Evolutionary conservation across 2,329 filamentous ascomycete genomes (phyloP).

Genomic region (Aurifilum marmelostoma): DNA sequence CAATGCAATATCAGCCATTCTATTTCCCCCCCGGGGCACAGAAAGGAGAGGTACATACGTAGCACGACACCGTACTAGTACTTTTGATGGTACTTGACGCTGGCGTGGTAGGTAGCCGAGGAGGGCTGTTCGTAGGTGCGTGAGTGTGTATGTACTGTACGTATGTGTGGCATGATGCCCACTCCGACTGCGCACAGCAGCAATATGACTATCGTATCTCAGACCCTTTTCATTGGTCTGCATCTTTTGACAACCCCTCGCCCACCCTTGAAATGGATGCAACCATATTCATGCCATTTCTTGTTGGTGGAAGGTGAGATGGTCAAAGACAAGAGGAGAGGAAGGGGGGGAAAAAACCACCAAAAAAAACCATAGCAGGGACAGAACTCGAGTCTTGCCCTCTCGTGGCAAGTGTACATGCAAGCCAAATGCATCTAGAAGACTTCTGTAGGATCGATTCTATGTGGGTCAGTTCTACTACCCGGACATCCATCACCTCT

Average conservation of each 20-base stretch:
- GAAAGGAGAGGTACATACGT: neutral
- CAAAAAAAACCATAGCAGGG: too few species aligned
- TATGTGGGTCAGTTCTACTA: neutral
- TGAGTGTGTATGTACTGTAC: too few species aligned
- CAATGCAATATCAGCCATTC: neutral
- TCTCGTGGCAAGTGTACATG: constrained; percentile 3
- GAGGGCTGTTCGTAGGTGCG: too few species aligned
- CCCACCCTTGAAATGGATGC: neutral
- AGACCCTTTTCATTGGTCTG: neutral
- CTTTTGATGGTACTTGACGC: too few species aligned
- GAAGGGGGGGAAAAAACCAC: neutral
- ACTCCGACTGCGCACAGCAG: neutral
- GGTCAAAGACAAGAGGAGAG: neutral
- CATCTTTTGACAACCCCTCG: neutral
- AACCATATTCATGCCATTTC: neutral
- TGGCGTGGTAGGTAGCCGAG: too few species aligned
- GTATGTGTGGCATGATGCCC: neutral
- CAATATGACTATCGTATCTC: neutral
- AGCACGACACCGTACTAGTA: too few species aligned
- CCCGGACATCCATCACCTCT: too few species aligned
- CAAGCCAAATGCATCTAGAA: neutral
- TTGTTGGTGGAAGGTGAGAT: neutral
- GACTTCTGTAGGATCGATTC: neutral
- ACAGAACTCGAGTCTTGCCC: neutral
- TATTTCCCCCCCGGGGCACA: too few species aligned